phyloP scores from a whole-genome alignment of 441 rosid species.

The Francoa sonchifolia region DNA sequence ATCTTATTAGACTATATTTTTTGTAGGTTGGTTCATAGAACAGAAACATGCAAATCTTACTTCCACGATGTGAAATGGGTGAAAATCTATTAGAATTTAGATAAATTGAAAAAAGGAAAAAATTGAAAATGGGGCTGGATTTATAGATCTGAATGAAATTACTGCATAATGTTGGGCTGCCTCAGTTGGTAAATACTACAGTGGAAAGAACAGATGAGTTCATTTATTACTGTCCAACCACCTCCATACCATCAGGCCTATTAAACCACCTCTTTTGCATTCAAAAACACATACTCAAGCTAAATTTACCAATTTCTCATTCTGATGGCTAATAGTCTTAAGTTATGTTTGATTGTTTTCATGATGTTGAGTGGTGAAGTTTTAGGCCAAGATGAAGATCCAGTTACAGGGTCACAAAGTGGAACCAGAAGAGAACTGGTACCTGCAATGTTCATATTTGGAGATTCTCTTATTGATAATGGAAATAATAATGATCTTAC shows the following conservation, averaged over 20 bases:
- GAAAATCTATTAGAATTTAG: too few species aligned
- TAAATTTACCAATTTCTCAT: not conserved
- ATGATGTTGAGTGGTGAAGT: slow-evolving; percentile 2
- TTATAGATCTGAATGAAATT: too few species aligned
- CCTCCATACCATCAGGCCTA: slow-evolving; percentile 12
- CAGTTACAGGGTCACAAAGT: slow-evolving; percentile 14
- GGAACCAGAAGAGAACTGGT: slow-evolving; percentile 33
- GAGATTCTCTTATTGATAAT: slow-evolving; percentile 86
- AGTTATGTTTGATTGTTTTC: not conserved
- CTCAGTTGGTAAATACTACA: too few species aligned
- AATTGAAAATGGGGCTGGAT: too few species aligned
- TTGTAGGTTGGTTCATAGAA: too few species aligned
- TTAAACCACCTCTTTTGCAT: slow-evolving; percentile 10
- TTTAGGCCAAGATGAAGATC: slow-evolving; percentile 22
- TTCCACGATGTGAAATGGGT: too few species aligned
- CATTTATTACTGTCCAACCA: slow-evolving; percentile 39
- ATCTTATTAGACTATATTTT: too few species aligned
- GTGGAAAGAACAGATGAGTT: slow-evolving; percentile 27
- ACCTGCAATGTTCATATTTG: slow-evolving; percentile 79
- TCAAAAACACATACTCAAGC: not conserved
- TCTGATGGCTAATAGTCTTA: slow-evolving; percentile 14
- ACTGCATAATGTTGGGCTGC: too few species aligned
- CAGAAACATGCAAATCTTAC: too few species aligned
- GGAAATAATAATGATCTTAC: slow-evolving; percentile 78
- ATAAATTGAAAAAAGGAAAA: too few species aligned